These are phyloP conservation scores for Claviceps purpurea DNA, from an alignment of 2,329 filamentous ascomycete genomes.

Conservation along the genomic window DNA sequence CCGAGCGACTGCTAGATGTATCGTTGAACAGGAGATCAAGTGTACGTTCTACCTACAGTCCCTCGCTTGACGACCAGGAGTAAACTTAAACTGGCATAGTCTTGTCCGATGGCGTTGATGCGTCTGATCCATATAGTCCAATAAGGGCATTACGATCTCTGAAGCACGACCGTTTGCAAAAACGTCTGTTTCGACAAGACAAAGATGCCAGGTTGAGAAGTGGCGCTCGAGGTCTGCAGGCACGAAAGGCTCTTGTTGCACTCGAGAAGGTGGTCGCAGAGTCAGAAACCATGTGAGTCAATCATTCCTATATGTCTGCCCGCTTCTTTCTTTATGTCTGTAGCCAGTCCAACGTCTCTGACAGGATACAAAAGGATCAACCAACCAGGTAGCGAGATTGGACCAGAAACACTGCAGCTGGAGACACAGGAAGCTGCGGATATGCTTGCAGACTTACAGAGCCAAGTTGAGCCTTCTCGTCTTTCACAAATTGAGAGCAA, in stretches of 20 bases:
- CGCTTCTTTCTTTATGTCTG: neutral
- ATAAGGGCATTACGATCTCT: slow-evolving; percentile 48
- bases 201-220: slow-evolving; percentile 64
- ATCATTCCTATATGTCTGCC: too few relatives aligned
- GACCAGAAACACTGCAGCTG: slow-evolving; percentile 39
- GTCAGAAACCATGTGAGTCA: slow-evolving; percentile 36
- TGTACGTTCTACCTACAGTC: slow-evolving; percentile 23
- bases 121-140: slow-evolving; percentile 40
- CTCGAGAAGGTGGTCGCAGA: slow-evolving; percentile 54
- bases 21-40: slow-evolving; percentile 46
- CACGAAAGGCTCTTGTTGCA: slow-evolving; percentile 58
- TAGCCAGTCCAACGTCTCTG: neutral
- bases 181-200: slow-evolving; percentile 53
- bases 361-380: slow-evolving; percentile 22
- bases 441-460: slow-evolving; percentile 54
- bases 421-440: slow-evolving; percentile 60
- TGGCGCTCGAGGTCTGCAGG: slow-evolving; percentile 59
- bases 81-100: slow-evolving; percentile 21
- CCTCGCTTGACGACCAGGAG: neutral
- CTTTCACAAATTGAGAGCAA: slow-evolving; percentile 50
- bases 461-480: slow-evolving; percentile 52
- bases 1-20: slow-evolving; percentile 40
- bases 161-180: slow-evolving; percentile 46
- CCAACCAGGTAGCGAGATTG: slow-evolving; percentile 42
- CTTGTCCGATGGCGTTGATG: slow-evolving; percentile 46